These are phyloP conservation scores for Beauveria australis DNA, from an alignment of 2,329 filamentous ascomycete genomes.

Conservation along the genomic window DNA sequence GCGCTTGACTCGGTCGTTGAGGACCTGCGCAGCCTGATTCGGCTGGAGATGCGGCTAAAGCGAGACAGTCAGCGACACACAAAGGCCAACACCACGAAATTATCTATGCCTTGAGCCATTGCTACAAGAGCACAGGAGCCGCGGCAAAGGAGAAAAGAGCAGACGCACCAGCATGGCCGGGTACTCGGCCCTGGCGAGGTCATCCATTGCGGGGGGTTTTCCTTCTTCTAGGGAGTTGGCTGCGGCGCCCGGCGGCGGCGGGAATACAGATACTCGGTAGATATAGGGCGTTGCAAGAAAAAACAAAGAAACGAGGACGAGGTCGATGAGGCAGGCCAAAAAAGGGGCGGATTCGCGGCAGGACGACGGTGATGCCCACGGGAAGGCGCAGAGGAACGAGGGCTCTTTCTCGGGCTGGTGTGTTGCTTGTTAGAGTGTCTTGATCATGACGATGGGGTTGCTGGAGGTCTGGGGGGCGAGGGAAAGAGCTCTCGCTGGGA, in stretches of 20 bases:
- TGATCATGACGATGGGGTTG: slow-evolving; percentile 7
- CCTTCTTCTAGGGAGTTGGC: background rate
- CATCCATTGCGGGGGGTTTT: slow-evolving; percentile 52
- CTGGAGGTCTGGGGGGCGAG: background rate
- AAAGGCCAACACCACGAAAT: slow-evolving; percentile 4
- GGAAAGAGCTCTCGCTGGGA: slow-evolving; percentile 1
- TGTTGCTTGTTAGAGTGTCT: background rate
- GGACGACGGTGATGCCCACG: background rate
- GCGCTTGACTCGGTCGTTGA: slow-evolving; percentile 81
- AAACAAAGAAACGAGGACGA: background rate
- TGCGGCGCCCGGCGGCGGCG: background rate
- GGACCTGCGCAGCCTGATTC: slow-evolving; percentile 67
- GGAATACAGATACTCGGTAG: slow-evolving; percentile 5
- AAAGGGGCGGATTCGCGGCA: background rate
- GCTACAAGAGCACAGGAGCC: background rate
- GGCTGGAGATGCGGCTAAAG: slow-evolving; percentile 71
- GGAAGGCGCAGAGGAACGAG: background rate
- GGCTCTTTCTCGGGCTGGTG: background rate
- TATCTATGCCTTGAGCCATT: background rate
- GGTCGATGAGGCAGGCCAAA: background rate
- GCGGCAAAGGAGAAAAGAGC: too few relatives aligned
- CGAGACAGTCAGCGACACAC: background rate
- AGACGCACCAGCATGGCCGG: slow-evolving; percentile 81
- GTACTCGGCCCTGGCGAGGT: slow-evolving; percentile 81
- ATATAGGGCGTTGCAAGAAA: slow-evolving; percentile 8